Evolutionary conservation across 2,329 filamentous ascomycete genomes (phyloP), one percentile per base, ranked within the genome.

Genomic region (Proliferodiscus dingleyae): DNA sequence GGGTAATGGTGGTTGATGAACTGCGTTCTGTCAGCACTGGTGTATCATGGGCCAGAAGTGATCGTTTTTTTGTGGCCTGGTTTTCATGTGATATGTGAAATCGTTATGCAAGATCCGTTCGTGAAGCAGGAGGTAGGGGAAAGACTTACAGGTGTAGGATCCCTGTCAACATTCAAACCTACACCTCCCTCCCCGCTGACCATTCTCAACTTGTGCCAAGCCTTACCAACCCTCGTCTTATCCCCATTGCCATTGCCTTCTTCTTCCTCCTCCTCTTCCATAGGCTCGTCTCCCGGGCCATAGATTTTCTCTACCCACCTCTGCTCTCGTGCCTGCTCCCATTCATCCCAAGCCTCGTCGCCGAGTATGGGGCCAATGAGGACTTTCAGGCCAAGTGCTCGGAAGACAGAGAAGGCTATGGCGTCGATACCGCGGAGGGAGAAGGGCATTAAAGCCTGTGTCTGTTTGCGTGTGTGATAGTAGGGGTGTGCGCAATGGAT

Each of bases 401-500:
- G 45, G 38, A 73, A 64, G 0, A 61, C 52, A 0, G 60, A 54
- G 48, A 69, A 76, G 1, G 73, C 46, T 0, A 66, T 59, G 48
- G 71, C 65, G 47, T 77, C 73, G 1, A 67, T 51, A 0, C 73
- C 71, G 52, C 76, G 77, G 4, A 77, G 59, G 0, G 59, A 56
- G 3, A 55, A 57, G 0, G 68, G 69, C 1, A 72, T 55, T 3
- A 51, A 32, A 0, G 38, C 13, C 1, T 50, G 18, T 1, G 59
- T 55, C 4, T 42, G 5, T 1, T 52, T 5, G 3, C 54, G 0
- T 37, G 64, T 61, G 41, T 77, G 71, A 0, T 71, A 63, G 50
- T 78, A 78, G 0, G 65, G 62, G 43, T 78, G 71, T 3, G 65
- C 64, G 47, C 71, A 76, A 41, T 59, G 66, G 23, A 73, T 65